Evolutionary conservation across 371 early-diverging fungal genomes (phyloP).

Genomic region (Parasitella parasitica): DNA sequence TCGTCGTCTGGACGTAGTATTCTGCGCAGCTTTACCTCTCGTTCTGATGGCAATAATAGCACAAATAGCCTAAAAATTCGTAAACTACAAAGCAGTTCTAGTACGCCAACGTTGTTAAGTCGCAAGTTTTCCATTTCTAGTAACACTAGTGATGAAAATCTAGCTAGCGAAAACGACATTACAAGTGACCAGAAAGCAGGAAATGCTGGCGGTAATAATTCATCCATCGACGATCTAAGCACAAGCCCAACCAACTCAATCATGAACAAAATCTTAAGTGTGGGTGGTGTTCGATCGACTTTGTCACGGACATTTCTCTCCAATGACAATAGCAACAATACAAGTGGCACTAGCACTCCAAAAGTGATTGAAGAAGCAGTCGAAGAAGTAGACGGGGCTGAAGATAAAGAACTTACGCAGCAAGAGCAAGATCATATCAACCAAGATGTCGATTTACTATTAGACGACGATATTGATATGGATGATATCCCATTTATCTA

Average conservation of each 20-base stretch:
- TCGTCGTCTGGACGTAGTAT: slow-evolving; percentile 21
- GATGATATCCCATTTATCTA: slow-evolving; percentile 57
- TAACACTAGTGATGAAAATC: slow-evolving; percentile 6
- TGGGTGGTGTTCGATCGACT: slow-evolving; percentile 22
- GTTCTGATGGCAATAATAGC: slow-evolving; percentile 7
- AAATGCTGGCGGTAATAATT: background rate
- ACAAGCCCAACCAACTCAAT: slow-evolving; percentile 17
- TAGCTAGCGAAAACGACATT: slow-evolving; percentile 1
- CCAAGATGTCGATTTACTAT: slow-evolving; percentile 36
- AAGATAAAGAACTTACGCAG: slow-evolving; percentile 11
- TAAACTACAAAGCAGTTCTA: slow-evolving; percentile 1
- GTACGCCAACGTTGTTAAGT: slow-evolving; percentile 3
- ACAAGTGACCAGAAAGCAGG: slow-evolving; percentile 9
- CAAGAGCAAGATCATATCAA: background rate
- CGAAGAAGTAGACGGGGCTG: slow-evolving; percentile 14
- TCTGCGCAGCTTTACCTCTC: slow-evolving; percentile 42
- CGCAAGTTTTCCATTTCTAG: slow-evolving; percentile 2
- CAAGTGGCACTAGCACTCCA: background rate
- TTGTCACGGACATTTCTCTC: slow-evolving; percentile 40
- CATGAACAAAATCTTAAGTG: slow-evolving; percentile 33
- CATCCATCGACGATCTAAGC: background rate
- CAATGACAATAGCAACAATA: slow-evolving; percentile 15
- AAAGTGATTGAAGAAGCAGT: slow-evolving; percentile 6
- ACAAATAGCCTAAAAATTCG: background rate
- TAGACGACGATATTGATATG: slow-evolving; percentile 53